These are phyloP conservation scores for Pestalotiopsis fici DNA, from an alignment of 2,329 filamentous ascomycete genomes.

Conservation along the genomic window DNA sequence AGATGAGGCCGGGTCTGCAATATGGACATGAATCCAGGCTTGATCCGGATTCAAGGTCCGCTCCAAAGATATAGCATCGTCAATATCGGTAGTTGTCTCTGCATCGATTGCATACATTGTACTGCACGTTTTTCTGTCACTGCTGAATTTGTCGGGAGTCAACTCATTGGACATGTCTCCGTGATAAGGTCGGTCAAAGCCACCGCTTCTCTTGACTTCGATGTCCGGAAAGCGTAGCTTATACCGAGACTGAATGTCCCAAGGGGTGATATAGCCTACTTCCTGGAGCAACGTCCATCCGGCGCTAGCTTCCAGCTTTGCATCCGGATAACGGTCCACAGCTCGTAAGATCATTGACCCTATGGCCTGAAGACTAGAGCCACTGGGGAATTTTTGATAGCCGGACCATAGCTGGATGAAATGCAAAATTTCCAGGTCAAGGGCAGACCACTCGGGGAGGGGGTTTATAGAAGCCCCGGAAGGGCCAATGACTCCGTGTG, in stretches of 20 bases:
- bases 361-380: slow-evolving; percentile 58
- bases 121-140: slow-evolving; percentile 61
- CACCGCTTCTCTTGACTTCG: slow-evolving; percentile 41
- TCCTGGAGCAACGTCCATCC: slow-evolving; percentile 75
- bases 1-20: slow-evolving; percentile 76
- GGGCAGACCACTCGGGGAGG: slow-evolving; percentile 42
- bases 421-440: slow-evolving; percentile 58
- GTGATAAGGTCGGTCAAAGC: slow-evolving; percentile 37
- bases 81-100: slow-evolving; percentile 67
- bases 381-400: slow-evolving; percentile 51
- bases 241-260: slow-evolving; percentile 69
- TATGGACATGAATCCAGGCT: slow-evolving; percentile 77
- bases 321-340: slow-evolving; percentile 58
- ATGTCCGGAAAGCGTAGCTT: slow-evolving; percentile 55
- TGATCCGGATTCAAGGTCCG: slow-evolving; percentile 50
- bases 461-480: slow-evolving; percentile 17
- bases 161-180: slow-evolving; percentile 32
- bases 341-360: slow-evolving; percentile 66
- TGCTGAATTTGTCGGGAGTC: slow-evolving; percentile 44
- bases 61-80: slow-evolving; percentile 78
- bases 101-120: slow-evolving; percentile 75
- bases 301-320: slow-evolving; percentile 44
- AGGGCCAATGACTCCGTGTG: slow-evolving; percentile 49
- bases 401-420: slow-evolving; percentile 73
- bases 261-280: slow-evolving; percentile 69